phyloP scores from a whole-genome alignment of 169 alveolate genomes.

The Eimeria maxima region DNA sequence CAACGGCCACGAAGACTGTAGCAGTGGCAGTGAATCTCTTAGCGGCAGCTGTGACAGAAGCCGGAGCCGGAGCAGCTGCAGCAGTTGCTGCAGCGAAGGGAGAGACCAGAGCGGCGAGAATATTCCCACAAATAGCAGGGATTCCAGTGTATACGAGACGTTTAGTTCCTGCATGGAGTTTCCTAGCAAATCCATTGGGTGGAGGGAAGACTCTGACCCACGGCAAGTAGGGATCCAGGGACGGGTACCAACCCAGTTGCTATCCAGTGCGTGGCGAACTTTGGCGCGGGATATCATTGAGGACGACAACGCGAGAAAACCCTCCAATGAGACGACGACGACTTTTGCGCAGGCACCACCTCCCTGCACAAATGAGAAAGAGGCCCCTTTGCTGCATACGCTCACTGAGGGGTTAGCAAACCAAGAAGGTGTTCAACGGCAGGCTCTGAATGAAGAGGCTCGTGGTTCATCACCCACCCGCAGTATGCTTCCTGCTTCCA shows the following conservation, averaged over 20 bases:
- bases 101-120: neutral
- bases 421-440: neutral
- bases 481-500: neutral
- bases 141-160: neutral
- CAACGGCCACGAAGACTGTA: neutral
- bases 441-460: neutral
- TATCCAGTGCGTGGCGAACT: neutral
- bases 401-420: neutral
- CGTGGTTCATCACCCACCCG: neutral
- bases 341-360: neutral
- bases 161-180: constrained; percentile 62
- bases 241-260: neutral
- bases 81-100: constrained; percentile 23
- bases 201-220: neutral
- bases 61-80: constrained; percentile 32
- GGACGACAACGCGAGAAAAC: neutral
- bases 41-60: constrained; percentile 33
- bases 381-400: neutral
- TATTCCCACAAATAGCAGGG: neutral
- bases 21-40: constrained; percentile 7
- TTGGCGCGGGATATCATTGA: neutral
- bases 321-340: neutral
- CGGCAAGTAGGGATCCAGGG: neutral
- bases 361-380: neutral
- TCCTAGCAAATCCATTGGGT: constrained; percentile 11